phyloP scores from a whole-genome alignment of 2,329 filamentous ascomycete species.

The Chlorencoelia australis region DNA sequence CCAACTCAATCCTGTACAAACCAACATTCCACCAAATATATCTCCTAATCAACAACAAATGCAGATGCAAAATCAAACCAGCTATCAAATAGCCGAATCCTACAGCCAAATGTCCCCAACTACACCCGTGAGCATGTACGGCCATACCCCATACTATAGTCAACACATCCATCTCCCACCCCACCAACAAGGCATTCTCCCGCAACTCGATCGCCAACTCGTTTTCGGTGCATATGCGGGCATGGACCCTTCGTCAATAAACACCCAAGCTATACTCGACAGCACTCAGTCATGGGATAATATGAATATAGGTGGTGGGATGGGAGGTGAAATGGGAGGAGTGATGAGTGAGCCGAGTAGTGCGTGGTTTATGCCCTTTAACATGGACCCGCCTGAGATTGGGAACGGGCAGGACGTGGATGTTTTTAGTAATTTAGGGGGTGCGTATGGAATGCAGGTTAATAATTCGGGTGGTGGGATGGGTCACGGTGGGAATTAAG shows the following conservation, averaged over 20 bases:
- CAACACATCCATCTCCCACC: constrained; percentile 40
- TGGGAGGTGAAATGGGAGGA: constrained; percentile 13
- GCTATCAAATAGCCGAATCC: not conserved
- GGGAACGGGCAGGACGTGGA: constrained; percentile 36
- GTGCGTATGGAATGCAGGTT: not conserved
- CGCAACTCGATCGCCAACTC: constrained; percentile 65
- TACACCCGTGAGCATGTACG: constrained; percentile 22
- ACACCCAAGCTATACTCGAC: constrained; percentile 19
- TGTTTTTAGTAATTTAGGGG: constrained; percentile 8
- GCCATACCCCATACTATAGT: constrained; percentile 25
- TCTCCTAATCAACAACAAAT: constrained; percentile 6
- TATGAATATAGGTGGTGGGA: constrained; percentile 1
- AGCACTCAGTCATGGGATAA: constrained; percentile 13
- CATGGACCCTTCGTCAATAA: constrained; percentile 31
- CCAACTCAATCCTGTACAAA: constrained; percentile 17
- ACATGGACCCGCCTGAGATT: constrained; percentile 66
- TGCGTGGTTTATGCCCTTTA: constrained; percentile 90
- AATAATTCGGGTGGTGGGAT: not conserved
- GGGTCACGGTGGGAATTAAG: not conserved
- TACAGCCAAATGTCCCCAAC: constrained; percentile 24
- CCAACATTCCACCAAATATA: constrained; percentile 18
- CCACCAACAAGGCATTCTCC: constrained; percentile 43
- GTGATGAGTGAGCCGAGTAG: constrained; percentile 40
- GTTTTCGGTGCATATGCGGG: constrained; percentile 64
- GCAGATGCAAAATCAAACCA: not conserved